Conservation (phyloP, 306 rosid species). For the Inga leiocalycina region DNA sequence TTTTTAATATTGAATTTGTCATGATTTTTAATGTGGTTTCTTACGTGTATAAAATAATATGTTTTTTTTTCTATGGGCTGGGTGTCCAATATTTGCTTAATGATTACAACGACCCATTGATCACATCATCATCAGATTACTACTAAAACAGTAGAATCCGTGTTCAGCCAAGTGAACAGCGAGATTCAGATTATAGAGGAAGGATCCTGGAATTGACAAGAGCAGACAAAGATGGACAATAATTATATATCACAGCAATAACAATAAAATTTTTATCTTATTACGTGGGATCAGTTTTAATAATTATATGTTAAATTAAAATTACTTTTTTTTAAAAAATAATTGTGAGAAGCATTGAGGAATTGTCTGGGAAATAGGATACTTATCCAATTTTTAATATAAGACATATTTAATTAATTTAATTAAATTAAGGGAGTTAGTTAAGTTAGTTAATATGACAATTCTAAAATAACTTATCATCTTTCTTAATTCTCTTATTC, state of each 20-base stretch:
- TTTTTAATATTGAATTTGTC: not conserved
- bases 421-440: too few species aligned
- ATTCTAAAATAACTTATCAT: too few species aligned
- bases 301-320: not conserved
- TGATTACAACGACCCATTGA: not conserved
- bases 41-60: not conserved
- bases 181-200: not conserved
- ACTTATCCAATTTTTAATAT: accelerated
- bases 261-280: too few species aligned
- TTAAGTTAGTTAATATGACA: too few species aligned
- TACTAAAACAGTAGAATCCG: not conserved
- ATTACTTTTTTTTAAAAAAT: not conserved
- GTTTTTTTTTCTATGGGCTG: not conserved
- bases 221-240: not conserved
- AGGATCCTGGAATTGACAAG: not conserved
- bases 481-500: too few species aligned
- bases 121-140: not conserved
- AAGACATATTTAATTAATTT: too few species aligned
- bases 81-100: not conserved
- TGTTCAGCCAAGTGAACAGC: not conserved
- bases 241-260: not conserved
- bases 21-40: not conserved
- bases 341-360: not conserved
- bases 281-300: too few species aligned
- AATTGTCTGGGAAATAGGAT: not conserved